A percentile compares a stretch with the other conserved stretches of the same genome.
phyloP scores from a whole-genome alignment of 352 stramenopile species.

The Globisporangium solare region DNA sequence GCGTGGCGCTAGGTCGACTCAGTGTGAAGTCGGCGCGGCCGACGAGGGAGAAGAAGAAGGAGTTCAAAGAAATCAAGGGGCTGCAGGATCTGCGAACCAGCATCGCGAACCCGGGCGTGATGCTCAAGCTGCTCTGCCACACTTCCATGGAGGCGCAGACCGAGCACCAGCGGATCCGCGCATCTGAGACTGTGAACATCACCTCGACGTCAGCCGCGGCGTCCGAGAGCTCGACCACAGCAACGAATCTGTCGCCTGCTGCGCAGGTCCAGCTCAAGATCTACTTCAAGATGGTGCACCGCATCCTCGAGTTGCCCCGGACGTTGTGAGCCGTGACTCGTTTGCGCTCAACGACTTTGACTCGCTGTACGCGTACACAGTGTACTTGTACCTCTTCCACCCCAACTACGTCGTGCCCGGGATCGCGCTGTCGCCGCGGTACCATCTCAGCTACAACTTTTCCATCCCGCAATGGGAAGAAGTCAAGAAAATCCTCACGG shows the following conservation, averaged over 20 bases:
- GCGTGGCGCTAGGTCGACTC: background rate
- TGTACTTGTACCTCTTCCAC: constrained; percentile 65
- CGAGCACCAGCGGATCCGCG: constrained; percentile 51
- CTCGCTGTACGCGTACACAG: constrained; percentile 56
- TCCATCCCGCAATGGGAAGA: constrained; percentile 63
- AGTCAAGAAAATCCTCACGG: constrained; percentile 46
- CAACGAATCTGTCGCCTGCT: constrained; percentile 44
- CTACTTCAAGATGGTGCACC: constrained; percentile 66
- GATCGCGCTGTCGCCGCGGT: constrained; percentile 34
- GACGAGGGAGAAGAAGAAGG: constrained; percentile 61
- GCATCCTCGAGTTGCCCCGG: constrained; percentile 47
- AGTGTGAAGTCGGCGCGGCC: constrained; percentile 15
- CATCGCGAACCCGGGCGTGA: constrained; percentile 51
- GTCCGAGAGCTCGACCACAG: constrained; percentile 46
- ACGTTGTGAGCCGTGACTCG: constrained; percentile 60
- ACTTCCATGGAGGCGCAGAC: constrained; percentile 37
- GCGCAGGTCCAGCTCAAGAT: constrained; percentile 60
- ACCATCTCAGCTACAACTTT: constrained; percentile 57
- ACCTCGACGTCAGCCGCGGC: constrained; percentile 14
- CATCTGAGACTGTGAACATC: constrained; percentile 25
- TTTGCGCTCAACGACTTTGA: constrained; percentile 77
- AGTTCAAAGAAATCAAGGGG: constrained; percentile 58
- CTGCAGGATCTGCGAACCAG: constrained; percentile 51
- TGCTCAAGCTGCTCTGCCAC: constrained; percentile 76
- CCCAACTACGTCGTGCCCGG: constrained; percentile 53